phyloP scores from a whole-genome alignment of 1,139 yeast species.

The Saccharomycopsis hybrid region DNA sequence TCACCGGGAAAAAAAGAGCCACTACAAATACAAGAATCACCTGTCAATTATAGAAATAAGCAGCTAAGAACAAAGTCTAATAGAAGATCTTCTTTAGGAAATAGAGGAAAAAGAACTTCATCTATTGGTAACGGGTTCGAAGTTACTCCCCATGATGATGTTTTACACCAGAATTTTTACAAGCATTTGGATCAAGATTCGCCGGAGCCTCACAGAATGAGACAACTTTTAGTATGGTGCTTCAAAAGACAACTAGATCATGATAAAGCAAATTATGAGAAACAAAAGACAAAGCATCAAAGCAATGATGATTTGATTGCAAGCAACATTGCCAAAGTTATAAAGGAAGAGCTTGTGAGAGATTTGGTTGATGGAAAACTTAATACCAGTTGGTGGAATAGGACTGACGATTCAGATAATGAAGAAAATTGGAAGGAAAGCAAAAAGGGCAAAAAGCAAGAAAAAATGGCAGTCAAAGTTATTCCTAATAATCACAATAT shows the following conservation, averaged over 20 bases:
- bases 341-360: slow-evolving; percentile 56
- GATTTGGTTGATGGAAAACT: slow-evolving; percentile 56
- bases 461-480: slow-evolving; percentile 26
- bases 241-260: slow-evolving; percentile 43
- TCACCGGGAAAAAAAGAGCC: slow-evolving; percentile 24
- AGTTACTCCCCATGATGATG: slow-evolving; percentile 63
- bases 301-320: slow-evolving; percentile 35
- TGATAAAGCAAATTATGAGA: slow-evolving; percentile 30
- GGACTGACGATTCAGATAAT: slow-evolving; percentile 29
- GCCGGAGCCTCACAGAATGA: slow-evolving; percentile 71
- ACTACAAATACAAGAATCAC: slow-evolving; percentile 37
- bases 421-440: slow-evolving; percentile 27
- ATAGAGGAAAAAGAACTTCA: slow-evolving; percentile 66
- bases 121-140: slow-evolving; percentile 69
- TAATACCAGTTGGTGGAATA: slow-evolving; percentile 62
- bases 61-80: slow-evolving; percentile 25
- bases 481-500: slow-evolving; percentile 55
- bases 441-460: slow-evolving; percentile 9
- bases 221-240: slow-evolving; percentile 67
- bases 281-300: slow-evolving; percentile 26
- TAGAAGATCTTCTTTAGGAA: slow-evolving; percentile 45
- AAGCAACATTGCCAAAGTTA: slow-evolving; percentile 51
- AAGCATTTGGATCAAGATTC: slow-evolving; percentile 55
- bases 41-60: slow-evolving; percentile 35
- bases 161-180: slow-evolving; percentile 50